phyloP scores from a whole-genome alignment of 495 filamentous ascomycete species.

The Tuber melanosporum region DNA sequence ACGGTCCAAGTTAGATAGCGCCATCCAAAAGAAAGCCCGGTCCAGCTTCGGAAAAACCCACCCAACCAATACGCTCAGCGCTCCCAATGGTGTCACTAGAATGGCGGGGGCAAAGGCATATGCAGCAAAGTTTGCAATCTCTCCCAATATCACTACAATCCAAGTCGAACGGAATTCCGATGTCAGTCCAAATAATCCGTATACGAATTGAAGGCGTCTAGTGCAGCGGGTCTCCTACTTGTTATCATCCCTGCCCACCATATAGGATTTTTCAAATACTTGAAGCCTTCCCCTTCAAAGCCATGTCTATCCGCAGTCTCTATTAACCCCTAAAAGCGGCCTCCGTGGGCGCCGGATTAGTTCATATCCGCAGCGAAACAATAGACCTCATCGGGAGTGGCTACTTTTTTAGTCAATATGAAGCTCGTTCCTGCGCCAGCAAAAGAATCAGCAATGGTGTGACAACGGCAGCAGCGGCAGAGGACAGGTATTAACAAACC shows the following conservation, averaged over 20 bases:
- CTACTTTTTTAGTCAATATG: slow-evolving; percentile 87
- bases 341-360: slow-evolving; percentile 12
- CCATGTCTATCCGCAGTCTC: slow-evolving; percentile 84
- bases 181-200: slow-evolving; percentile 11
- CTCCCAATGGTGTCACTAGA: slow-evolving; percentile 88
- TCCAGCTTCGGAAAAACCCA: slow-evolving; percentile 34
- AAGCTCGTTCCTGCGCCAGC: slow-evolving; percentile 68
- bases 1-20: slow-evolving; percentile 11
- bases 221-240: slow-evolving; percentile 51
- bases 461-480: slow-evolving; percentile 9
- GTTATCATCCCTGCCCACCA: slow-evolving; percentile 94
- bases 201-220: background rate
- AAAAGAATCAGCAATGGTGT: slow-evolving; percentile 30
- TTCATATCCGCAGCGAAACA: background rate
- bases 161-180: background rate
- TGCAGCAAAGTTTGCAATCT: slow-evolving; percentile 92
- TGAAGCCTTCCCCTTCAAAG: slow-evolving; percentile 93
- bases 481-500: slow-evolving; percentile 53
- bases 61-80: slow-evolving; percentile 90
- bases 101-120: slow-evolving; percentile 98
- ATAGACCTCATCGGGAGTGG: background rate
- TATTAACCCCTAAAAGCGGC: slow-evolving; percentile 63
- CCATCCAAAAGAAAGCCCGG: background rate
- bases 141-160: slow-evolving; percentile 69
- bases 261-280: slow-evolving; percentile 81